Base-by-base conservation (phyloP, 129 eudicot species). In the Sambucus nigra region DNA sequence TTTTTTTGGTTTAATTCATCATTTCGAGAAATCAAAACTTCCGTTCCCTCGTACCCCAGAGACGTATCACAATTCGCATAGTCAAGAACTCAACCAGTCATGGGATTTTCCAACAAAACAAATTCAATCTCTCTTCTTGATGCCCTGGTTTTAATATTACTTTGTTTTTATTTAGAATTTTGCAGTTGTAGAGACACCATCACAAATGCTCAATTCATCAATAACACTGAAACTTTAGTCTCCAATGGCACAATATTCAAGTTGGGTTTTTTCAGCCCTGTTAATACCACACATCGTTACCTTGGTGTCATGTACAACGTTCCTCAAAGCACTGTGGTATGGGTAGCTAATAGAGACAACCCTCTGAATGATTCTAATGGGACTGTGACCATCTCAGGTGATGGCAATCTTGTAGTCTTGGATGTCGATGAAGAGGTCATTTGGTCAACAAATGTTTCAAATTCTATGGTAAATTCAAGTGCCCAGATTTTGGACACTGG, bases 221-320 rank as follows among this genome's bases (percentile, higher is more conserved):
- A 35, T 11, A 79, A 77, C 28, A 76, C 79, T 38, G 67, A 68
- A 25, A 69, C 78, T 7, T 64, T 77, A 66, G 68, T 68, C n/a
- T 77, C 84, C 8, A 13, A 54, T 17, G 63, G 60, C 29, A 69
- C 61, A 46, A 57, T 65, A 46, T 77, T 72, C 64, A 75, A 69
- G 42, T 31, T 77, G 29, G 84, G 84, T 1, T 77, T 77, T 44
- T 77, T 77, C 55, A 67, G 66, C 51, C 72, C 79, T 33, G 55
- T 59, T 18, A 67, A 35, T 52, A 66, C 79, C 47, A 68, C 61
- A 33, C 63, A 60, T 27, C 64, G 61, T 32, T 79, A 61, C 49
- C 39, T 79, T 55, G 80, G 80, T 4, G 57, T 79, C 45, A 69
- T 77, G 80, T 79, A 73, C 58, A 61, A 62, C 27, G 63, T 57